A percentile compares a stretch with the other conserved stretches of the same genome.
Evolutionary conservation across 768 basidiomycete species (phyloP).

Genomic region (Hygrophoropsis aurantiaca): DNA sequence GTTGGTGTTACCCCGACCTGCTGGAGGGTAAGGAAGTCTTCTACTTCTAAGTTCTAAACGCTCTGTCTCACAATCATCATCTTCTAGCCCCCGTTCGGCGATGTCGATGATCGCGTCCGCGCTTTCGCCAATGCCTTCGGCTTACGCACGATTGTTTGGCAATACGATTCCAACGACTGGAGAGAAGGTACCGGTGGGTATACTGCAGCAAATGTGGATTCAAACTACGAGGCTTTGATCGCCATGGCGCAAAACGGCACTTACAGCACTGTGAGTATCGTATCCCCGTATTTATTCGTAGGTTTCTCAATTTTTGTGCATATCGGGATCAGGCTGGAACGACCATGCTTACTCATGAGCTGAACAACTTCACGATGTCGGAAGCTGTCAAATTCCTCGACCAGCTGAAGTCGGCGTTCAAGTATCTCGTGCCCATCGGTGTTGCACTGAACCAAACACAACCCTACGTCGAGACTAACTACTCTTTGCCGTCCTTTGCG

Average conservation of each 20-base stretch:
- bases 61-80: neutral
- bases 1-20: slow-evolving; percentile 53
- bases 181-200: slow-evolving; percentile 48
- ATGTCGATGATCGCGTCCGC: slow-evolving; percentile 69
- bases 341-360: slow-evolving; percentile 49
- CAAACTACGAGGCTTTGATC: slow-evolving; percentile 52
- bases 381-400: slow-evolving; percentile 47
- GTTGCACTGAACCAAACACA: slow-evolving; percentile 47
- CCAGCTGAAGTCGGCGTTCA: slow-evolving; percentile 38
- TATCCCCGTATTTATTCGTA: neutral
- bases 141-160: slow-evolving; percentile 67
- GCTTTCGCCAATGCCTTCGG: slow-evolving; percentile 61
- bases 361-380: slow-evolving; percentile 53
- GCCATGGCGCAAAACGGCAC: slow-evolving; percentile 37
- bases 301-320: neutral
- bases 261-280: slow-evolving; percentile 33
- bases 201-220: slow-evolving; percentile 42
- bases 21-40: slow-evolving; percentile 42
- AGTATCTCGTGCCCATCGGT: slow-evolving; percentile 44
- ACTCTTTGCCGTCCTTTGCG: slow-evolving; percentile 36
- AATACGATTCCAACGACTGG: slow-evolving; percentile 64
- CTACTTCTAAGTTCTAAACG: neutral
- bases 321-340: slow-evolving; percentile 34
- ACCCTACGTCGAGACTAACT: slow-evolving; percentile 44
- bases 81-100: slow-evolving; percentile 53